Evolutionary conservation across 2,329 filamentous ascomycete species (phyloP).

Genomic region (Trichoderma sp.): DNA sequence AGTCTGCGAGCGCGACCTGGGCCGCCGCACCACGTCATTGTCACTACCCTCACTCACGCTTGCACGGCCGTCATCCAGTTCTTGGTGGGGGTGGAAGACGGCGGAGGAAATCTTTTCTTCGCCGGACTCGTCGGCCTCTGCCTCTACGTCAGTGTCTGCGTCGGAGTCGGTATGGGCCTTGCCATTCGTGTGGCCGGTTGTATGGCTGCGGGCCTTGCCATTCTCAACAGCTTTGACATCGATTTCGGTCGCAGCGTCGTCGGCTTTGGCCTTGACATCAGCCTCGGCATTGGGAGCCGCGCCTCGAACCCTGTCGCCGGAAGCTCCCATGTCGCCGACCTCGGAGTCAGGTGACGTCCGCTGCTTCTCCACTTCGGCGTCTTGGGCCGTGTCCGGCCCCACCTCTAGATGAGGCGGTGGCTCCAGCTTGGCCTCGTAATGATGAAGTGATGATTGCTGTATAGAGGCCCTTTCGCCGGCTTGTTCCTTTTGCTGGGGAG

Average conservation of each 20-base stretch:
- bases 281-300: conserved; percentile 32
- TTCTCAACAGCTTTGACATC: conserved; percentile 5
- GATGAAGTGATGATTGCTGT: conserved; percentile 23
- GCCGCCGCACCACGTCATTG: conserved; percentile 47
- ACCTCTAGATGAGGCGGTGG: conserved; percentile 21
- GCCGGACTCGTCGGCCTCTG: conserved; percentile 57
- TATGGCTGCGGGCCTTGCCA: background rate
- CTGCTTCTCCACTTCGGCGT: conserved; percentile 32
- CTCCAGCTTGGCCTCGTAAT: conserved; percentile 24
- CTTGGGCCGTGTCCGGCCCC: conserved; percentile 27
- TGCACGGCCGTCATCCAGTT: conserved; percentile 38
- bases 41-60: conserved; percentile 31
- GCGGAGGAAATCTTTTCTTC: conserved; percentile 86
- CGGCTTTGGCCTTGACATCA: conserved; percentile 22
- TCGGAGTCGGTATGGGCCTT: conserved; percentile 8
- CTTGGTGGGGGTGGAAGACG: conserved; percentile 75
- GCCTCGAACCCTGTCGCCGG: conserved; percentile 21
- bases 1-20: conserved; percentile 41
- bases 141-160: conserved; percentile 34
- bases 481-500: conserved; percentile 4
- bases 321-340: conserved; percentile 33
- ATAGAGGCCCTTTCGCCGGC: background rate
- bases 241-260: conserved; percentile 28
- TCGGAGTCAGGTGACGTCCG: conserved; percentile 41
- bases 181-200: conserved; percentile 48